phyloP scores from a whole-genome alignment of 768 basidiomycete genomes.

The Leucogyrophana mollusca region DNA sequence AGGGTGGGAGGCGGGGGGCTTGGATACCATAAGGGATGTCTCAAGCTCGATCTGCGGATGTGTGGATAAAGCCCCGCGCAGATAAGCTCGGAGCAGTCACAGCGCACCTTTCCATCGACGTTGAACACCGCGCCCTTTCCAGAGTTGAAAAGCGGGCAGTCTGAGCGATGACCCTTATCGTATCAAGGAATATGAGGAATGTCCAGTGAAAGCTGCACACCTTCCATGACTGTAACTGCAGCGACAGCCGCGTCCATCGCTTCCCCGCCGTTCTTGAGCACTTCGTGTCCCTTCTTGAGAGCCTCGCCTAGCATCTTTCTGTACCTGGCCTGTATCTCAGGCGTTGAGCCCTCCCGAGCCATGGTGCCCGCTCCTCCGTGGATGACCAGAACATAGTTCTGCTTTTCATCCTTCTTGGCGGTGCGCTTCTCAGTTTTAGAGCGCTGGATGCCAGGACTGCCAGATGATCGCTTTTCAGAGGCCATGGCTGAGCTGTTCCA shows the following conservation, averaged over 20 bases:
- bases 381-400: conserved; percentile 54
- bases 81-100: neutral
- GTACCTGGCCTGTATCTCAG: conserved; percentile 58
- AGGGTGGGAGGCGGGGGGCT: conserved; percentile 66
- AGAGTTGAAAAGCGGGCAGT: conserved; percentile 75
- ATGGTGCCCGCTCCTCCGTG: conserved; percentile 83
- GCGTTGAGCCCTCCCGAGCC: conserved; percentile 53
- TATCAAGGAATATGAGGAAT: neutral
- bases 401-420: conserved; percentile 4
- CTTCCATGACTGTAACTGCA: conserved; percentile 73
- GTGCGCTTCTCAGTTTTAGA: too few relatives aligned
- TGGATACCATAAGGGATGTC: conserved; percentile 77
- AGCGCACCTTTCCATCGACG: conserved; percentile 64
- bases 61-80: conserved; percentile 1
- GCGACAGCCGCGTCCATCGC: conserved; percentile 82
- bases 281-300: conserved; percentile 58
- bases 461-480: too few relatives aligned
- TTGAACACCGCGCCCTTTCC: conserved; percentile 87
- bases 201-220: conserved; percentile 29
- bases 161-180: conserved; percentile 31
- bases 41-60: conserved; percentile 74
- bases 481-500: too few relatives aligned
- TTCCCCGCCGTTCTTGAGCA: conserved; percentile 68
- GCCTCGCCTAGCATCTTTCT: conserved; percentile 53
- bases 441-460: too few relatives aligned